phyloP scores from a whole-genome alignment of 768 basidiomycete genomes.

The Sarcomyxa edulis region DNA sequence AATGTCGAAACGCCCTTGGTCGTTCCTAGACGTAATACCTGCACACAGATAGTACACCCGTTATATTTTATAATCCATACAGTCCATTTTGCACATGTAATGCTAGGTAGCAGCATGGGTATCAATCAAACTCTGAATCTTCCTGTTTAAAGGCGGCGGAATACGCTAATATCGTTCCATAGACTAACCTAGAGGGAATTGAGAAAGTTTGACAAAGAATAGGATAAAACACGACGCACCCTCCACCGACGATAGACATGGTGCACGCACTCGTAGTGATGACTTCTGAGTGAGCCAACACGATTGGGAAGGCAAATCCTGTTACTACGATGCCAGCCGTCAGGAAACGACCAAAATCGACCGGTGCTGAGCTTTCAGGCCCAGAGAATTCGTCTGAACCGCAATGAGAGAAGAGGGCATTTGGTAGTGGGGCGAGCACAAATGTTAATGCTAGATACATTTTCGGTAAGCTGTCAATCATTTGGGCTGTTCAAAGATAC shows the following conservation, averaged over 20 bases:
- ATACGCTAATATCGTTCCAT: constrained; percentile 88
- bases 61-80: constrained; percentile 9
- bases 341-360: constrained; percentile 93
- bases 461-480: constrained; percentile 2
- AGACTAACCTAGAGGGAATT: constrained; percentile 55
- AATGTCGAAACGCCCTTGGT: constrained; percentile 7
- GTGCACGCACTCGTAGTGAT: constrained; percentile 80
- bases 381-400: constrained; percentile 84
- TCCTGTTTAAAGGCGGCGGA: constrained; percentile 79
- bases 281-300: constrained; percentile 87
- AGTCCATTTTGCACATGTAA: constrained; percentile 6
- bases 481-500: constrained; percentile 21
- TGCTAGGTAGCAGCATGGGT: neutral
- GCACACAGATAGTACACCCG: constrained; percentile 1
- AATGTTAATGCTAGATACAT: constrained; percentile 97
- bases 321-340: constrained; percentile 88
- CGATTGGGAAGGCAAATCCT: constrained; percentile 88
- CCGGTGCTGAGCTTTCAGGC: constrained; percentile 59
- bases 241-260: constrained; percentile 95
- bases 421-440: constrained; percentile 92
- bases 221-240: constrained; percentile 39
- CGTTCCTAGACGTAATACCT: constrained; percentile 10
- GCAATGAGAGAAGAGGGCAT: constrained; percentile 91
- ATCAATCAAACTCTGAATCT: constrained; percentile 74
- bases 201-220: neutral